Evolutionary conservation across 2,329 filamentous ascomycete species (phyloP).

Genomic region (Dactylellina cionopaga): DNA sequence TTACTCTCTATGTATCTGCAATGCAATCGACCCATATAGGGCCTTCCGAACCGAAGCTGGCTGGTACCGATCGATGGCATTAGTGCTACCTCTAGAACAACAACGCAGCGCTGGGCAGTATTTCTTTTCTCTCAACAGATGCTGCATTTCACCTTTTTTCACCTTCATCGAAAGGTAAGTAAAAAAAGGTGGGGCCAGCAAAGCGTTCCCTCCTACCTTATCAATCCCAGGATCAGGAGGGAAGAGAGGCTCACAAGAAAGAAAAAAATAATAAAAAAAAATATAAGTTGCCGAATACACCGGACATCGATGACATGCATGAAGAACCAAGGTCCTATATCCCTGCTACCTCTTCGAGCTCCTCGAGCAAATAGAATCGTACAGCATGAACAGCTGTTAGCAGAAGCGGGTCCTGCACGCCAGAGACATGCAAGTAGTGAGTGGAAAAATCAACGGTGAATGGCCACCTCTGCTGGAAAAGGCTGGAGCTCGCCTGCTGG

Average conservation of each 20-base stretch:
- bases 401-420: constrained; percentile 19
- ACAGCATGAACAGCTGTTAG: neutral
- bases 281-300: neutral
- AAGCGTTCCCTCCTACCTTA: no score
- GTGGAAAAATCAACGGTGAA: constrained; percentile 14
- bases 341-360: neutral
- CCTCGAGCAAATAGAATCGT: constrained; percentile 5
- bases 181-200: no score
- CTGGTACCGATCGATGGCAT: neutral
- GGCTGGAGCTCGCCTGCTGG: constrained; percentile 44
- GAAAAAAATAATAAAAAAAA: neutral
- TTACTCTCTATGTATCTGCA: neutral
- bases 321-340: constrained; percentile 1
- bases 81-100: neutral
- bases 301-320: constrained; percentile 45
- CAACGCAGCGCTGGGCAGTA: no score
- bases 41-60: constrained; percentile 3
- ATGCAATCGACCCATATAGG: neutral
- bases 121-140: no score
- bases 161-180: no score
- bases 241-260: no score
- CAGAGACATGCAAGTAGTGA: constrained; percentile 15
- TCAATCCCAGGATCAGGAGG: no score
- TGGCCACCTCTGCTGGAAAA: constrained; percentile 8
- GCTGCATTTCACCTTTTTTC: no score